A percentile compares a stretch with the other conserved stretches of the same genome.
Evolutionary conservation across 2,329 filamentous ascomycete genomes (phyloP).

Genomic region (Dryadomyces quercivorus): DNA sequence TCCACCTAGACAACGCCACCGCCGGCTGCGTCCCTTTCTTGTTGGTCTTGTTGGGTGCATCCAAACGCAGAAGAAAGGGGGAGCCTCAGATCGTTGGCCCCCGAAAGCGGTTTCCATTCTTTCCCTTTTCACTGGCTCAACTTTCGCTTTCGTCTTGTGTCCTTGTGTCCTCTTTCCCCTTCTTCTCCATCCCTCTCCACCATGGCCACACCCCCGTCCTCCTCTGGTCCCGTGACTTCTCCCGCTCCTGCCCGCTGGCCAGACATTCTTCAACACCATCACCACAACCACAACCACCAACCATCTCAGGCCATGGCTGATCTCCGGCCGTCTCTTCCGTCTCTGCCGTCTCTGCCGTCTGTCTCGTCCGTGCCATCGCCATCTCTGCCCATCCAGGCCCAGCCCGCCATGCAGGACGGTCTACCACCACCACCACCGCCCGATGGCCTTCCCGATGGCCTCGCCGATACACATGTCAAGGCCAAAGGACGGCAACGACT

Average conservation of each 20-base stretch:
- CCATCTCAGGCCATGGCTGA: conserved; percentile 5
- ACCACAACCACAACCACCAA: background rate
- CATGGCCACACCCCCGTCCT: background rate
- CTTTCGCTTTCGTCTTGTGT: background rate
- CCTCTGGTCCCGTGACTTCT: background rate
- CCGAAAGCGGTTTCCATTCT: background rate
- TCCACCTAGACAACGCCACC: conserved; percentile 1
- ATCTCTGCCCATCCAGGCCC: too few species aligned
- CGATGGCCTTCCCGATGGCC: conserved; percentile 3
- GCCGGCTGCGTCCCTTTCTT: background rate
- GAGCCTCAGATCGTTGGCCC: background rate
- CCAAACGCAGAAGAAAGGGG: background rate
- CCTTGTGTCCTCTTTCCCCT: background rate
- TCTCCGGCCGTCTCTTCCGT: background rate
- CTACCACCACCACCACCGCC: background rate
- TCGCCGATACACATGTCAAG: conserved; percentile 10
- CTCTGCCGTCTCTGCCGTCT: too few species aligned
- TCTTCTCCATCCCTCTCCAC: background rate
- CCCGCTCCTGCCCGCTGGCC: background rate
- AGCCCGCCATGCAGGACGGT: too few species aligned
- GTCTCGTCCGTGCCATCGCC: too few species aligned
- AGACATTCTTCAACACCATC: background rate
- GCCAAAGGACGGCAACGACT: conserved; percentile 51
- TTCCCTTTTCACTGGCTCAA: background rate
- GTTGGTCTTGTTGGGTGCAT: background rate